Percentiles rank a stretch among this genome's conserved stretches.
Conservation (phyloP, 169 alveolate genomes). For the Ichthyophthirius multifiliis region DNA sequence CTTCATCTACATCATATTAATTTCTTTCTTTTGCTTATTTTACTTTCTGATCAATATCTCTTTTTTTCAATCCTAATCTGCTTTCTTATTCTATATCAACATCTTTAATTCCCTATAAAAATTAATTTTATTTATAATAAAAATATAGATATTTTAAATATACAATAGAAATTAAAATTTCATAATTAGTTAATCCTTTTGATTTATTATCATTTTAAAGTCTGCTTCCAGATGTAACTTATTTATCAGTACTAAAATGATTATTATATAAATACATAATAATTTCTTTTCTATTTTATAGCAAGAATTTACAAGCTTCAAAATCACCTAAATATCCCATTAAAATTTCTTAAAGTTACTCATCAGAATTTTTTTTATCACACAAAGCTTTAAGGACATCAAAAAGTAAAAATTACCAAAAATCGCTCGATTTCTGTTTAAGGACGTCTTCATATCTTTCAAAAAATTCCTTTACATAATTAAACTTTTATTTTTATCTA, state of each 20-base stretch:
- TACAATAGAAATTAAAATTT: not conserved
- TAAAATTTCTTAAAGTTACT: conserved; percentile 3
- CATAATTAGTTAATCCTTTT: not conserved
- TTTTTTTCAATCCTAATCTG: not conserved
- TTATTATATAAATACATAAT: not conserved
- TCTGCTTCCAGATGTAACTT: not conserved
- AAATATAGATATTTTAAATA: not conserved
- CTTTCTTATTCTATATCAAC: not conserved
- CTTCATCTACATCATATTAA: conserved; percentile 3
- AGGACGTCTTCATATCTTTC: conserved; percentile 13
- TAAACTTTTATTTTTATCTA: not conserved
- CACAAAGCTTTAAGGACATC: conserved; percentile 31
- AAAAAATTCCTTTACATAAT: conserved; percentile 34
- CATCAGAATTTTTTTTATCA: not conserved
- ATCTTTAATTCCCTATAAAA: not conserved
- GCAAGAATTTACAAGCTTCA: not conserved
- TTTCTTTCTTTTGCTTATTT: not conserved
- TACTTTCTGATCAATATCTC: not conserved
- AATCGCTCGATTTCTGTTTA: conserved; percentile 23
- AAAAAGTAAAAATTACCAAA: conserved; percentile 14
- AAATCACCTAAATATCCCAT: not conserved
- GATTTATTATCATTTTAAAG: not conserved
- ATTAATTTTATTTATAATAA: not conserved
- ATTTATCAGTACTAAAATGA: not conserved
- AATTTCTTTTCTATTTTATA: not conserved